Percentiles rank a stretch among this genome's conserved stretches.
These are phyloP conservation scores for Cinnamomum micranthum DNA, from an alignment of 164 flowering plant genomes.

Conservation along the genomic window DNA sequence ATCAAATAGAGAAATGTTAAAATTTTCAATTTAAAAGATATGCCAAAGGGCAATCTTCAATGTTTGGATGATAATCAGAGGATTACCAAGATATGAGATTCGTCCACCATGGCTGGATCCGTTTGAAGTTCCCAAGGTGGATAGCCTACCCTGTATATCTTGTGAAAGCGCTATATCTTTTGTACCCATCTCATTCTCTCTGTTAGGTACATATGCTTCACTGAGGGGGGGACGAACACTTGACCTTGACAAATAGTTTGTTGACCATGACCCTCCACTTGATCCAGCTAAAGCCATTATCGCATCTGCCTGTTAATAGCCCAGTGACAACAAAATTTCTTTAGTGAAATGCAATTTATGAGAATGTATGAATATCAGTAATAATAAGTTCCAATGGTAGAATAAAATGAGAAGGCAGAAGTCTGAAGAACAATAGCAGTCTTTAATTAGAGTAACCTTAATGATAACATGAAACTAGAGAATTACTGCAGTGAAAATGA, in stretches of 20 bases:
- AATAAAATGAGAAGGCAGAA: background rate
- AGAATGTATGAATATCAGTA: background rate
- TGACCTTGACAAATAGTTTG: conserved; percentile 55
- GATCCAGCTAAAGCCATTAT: conserved; percentile 96
- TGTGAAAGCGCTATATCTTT: conserved; percentile 19
- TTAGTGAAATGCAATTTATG: background rate
- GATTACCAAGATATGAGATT: conserved; percentile 22
- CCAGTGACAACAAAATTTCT: background rate
- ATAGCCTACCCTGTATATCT: conserved; percentile 38
- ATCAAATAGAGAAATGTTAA: too few relatives aligned
- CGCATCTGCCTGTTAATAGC: conserved; percentile 72
- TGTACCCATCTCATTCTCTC: conserved; percentile 34
- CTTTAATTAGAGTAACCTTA: background rate
- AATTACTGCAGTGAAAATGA: background rate
- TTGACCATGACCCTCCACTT: conserved; percentile 93
- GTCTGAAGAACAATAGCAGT: too few relatives aligned
- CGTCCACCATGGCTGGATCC: conserved; percentile 35
- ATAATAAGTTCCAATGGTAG: background rate
- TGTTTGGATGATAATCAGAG: conserved; percentile 7
- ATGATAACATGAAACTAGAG: background rate
- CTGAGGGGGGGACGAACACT: conserved; percentile 16
- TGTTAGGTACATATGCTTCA: conserved; percentile 31
- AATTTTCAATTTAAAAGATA: background rate
- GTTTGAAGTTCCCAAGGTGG: conserved; percentile 26
- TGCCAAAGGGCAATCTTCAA: background rate